phyloP scores from a whole-genome alignment of 169 alveolate genomes.

The Cryptosporidium canis region DNA sequence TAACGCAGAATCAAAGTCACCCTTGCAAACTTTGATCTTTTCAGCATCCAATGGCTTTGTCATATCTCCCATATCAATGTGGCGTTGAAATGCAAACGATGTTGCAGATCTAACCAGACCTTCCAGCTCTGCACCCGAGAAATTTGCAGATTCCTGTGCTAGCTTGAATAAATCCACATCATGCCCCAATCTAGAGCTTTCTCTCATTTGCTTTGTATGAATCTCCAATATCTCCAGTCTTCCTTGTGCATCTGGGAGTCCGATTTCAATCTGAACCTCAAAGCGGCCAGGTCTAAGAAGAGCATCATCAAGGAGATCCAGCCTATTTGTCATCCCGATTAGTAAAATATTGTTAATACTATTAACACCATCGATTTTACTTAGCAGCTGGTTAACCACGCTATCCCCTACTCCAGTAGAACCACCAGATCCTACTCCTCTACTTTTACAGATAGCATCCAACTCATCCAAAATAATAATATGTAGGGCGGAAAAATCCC shows the following conservation, averaged over 20 bases:
- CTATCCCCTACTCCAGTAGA: conserved; percentile 95
- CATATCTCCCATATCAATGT: conserved; percentile 78
- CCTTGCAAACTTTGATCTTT: conserved; percentile 83
- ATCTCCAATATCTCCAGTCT: conserved; percentile 96
- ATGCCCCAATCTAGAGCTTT: conserved; percentile 80
- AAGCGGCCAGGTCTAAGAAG: conserved; percentile 98
- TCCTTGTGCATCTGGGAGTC: conserved; percentile 97
- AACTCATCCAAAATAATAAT: conserved; percentile 98
- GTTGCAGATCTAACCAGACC: conserved; percentile 94
- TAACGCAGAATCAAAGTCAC: conserved; percentile 93
- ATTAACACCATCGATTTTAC: conserved; percentile 99
- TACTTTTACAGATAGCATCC: conserved; percentile 98
- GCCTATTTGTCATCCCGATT: conserved; percentile 99
- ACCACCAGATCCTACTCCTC: conserved; percentile 93
- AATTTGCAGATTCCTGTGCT: conserved; percentile 95
- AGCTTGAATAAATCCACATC: conserved; percentile 91
- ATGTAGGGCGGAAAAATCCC: conserved; percentile 96
- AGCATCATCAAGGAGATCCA: conserved; percentile 99
- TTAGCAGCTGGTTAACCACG: conserved; percentile 97
- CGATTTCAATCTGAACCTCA: conserved; percentile 98
- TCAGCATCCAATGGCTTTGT: conserved; percentile 80
- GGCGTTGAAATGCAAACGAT: conserved; percentile 93
- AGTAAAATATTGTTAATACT: conserved; percentile 96
- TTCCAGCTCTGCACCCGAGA: conserved; percentile 99
- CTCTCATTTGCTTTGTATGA: conserved; percentile 95